Evolutionary conservation across 768 basidiomycete genomes (phyloP).

Genomic region (Leccinum longicurvipes): DNA sequence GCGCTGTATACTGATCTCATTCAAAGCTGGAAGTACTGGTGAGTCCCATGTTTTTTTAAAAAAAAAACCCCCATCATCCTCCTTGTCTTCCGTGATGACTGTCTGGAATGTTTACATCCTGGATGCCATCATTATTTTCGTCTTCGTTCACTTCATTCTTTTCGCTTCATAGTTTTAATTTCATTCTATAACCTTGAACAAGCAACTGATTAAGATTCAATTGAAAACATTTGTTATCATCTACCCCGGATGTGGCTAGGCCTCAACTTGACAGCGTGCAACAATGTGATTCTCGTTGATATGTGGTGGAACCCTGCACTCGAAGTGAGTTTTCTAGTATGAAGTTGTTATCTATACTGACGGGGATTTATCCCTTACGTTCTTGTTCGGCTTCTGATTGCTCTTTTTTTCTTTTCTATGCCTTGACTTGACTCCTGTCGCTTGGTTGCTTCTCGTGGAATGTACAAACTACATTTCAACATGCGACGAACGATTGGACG

Average conservation of each 20-base stretch:
- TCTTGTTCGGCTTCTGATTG: not conserved
- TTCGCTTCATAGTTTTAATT: not conserved
- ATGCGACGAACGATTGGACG: not conserved
- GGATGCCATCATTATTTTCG: not conserved
- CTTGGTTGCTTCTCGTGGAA: not conserved
- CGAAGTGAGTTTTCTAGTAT: conserved; percentile 47
- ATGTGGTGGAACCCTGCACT: conserved; percentile 95
- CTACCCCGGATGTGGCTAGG: conserved; percentile 39
- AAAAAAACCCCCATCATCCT: not conserved
- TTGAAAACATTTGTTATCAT: not conserved
- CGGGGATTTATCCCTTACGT: not conserved
- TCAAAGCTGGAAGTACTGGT: conserved; percentile 96
- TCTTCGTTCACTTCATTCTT: not conserved
- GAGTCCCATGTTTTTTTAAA: conserved; percentile 16
- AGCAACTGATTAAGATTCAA: conserved; percentile 14
- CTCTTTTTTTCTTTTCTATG: not conserved
- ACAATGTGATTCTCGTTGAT: conserved; percentile 91
- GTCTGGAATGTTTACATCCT: not conserved
- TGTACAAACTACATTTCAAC: not conserved
- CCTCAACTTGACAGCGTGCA: conserved; percentile 88
- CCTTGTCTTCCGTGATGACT: not conserved
- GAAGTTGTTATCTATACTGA: conserved; percentile 8
- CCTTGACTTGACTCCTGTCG: not conserved
- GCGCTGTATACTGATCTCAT: conserved; percentile 87
- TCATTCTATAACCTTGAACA: not conserved